Conservation (phyloP, 2,329 filamentous ascomycete genomes). For the Microcyclosporella mali region DNA sequence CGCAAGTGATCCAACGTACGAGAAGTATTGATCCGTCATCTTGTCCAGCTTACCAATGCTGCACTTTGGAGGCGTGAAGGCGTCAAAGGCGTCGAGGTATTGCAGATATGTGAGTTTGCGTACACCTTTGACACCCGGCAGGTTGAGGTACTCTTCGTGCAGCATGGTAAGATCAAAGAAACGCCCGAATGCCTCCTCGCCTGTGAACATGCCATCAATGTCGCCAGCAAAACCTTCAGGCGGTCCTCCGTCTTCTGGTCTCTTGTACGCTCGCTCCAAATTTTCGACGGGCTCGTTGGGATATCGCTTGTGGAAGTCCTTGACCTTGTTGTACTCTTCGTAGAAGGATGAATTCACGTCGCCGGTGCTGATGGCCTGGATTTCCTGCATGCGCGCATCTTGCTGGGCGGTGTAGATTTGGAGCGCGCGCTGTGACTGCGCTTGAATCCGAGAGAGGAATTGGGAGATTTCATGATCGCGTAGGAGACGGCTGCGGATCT, state of each 20-base stretch:
- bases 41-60: constrained; percentile 76
- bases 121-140: constrained; percentile 67
- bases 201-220: constrained; percentile 88
- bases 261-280: constrained; percentile 84
- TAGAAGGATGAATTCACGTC: constrained; percentile 91
- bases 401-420: constrained; percentile 78
- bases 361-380: constrained; percentile 74
- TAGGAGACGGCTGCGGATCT: constrained; percentile 84
- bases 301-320: constrained; percentile 82
- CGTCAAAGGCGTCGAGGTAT: constrained; percentile 87
- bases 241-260: constrained; percentile 51
- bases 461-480: constrained; percentile 87
- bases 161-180: constrained; percentile 81
- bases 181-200: constrained; percentile 87
- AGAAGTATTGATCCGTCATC: constrained; percentile 86
- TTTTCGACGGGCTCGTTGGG: constrained; percentile 95
- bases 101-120: constrained; percentile 76
- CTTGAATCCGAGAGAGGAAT: constrained; percentile 80
- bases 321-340: constrained; percentile 72
- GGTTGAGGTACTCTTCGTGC: constrained; percentile 85
- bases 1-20: constrained; percentile 73
- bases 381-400: constrained; percentile 66
- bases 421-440: constrained; percentile 73
- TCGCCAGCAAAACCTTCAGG: constrained; percentile 48
- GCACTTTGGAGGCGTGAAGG: constrained; percentile 67